A percentile compares a stretch with the other conserved stretches of the same genome.
These are phyloP conservation scores for Psilocybe azurescens DNA, from an alignment of 768 basidiomycete species.

Conservation along the genomic window DNA sequence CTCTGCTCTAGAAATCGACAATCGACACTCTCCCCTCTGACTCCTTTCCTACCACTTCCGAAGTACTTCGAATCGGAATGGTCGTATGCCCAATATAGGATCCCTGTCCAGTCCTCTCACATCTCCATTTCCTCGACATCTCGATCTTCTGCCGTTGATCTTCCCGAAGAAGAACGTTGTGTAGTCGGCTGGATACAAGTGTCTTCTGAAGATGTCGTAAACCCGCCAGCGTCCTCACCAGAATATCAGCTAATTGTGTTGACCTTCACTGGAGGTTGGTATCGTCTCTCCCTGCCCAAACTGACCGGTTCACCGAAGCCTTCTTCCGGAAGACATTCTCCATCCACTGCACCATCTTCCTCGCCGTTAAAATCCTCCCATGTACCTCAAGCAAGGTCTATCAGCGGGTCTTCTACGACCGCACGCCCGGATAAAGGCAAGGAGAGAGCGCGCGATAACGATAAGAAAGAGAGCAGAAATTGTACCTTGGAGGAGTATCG, in stretches of 20 bases:
- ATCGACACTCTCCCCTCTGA: conserved; percentile 79
- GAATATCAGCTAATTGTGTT: conserved; percentile 85
- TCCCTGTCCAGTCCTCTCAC: conserved; percentile 84
- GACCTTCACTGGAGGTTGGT: conserved; percentile 94
- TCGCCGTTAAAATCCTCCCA: conserved; percentile 48
- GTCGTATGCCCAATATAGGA: conserved; percentile 93
- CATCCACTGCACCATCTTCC: conserved; percentile 25
- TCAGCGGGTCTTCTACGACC: conserved; percentile 58
- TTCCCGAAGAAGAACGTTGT: conserved; percentile 84
- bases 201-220: conserved; percentile 41
- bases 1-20: conserved; percentile 70
- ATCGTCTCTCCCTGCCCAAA: conserved; percentile 71
- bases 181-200: conserved; percentile 85
- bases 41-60: conserved; percentile 81
- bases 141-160: conserved; percentile 60
- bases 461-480: conserved; percentile 63
- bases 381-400: conserved; percentile 45
- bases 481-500: conserved; percentile 79
- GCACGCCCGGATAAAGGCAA: conserved; percentile 63
- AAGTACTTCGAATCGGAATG: conserved; percentile 96
- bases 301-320: conserved; percentile 27
- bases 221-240: conserved; percentile 23
- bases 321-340: conserved; percentile 8
- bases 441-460: conserved; percentile 62
- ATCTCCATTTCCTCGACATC: conserved; percentile 78